A percentile compares a stretch with the other conserved stretches of the same genome.
Conservation (phyloP, 2,329 filamentous ascomycete genomes). For the Colletotrichum tanaceti region DNA sequence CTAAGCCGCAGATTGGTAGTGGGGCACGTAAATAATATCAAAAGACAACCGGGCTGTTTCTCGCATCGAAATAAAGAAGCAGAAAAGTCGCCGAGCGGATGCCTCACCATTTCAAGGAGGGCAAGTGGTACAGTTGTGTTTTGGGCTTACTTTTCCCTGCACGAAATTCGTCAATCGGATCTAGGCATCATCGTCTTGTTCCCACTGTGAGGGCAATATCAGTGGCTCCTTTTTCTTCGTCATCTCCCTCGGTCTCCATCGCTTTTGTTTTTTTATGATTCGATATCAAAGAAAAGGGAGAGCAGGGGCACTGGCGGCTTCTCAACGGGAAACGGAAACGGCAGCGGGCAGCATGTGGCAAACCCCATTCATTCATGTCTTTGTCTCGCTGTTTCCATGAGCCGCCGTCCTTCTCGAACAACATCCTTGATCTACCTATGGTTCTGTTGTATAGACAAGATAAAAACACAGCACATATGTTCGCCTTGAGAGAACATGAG, state of each 20-base stretch:
- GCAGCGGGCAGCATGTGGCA: slow-evolving; percentile 30
- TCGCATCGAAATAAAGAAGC: neutral
- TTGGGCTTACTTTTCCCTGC: slow-evolving; percentile 15
- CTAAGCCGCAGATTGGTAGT: slow-evolving; percentile 1
- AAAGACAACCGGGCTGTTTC: slow-evolving; percentile 7
- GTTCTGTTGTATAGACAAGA: slow-evolving; percentile 17
- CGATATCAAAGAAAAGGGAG: slow-evolving; percentile 16
- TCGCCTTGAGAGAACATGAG: neutral
- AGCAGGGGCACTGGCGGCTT: neutral
- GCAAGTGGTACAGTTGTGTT: slow-evolving; percentile 26
- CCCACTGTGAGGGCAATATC: slow-evolving; percentile 13
- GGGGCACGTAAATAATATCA: neutral
- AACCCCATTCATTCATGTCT: slow-evolving; percentile 20
- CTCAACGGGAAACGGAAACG: slow-evolving; percentile 30
- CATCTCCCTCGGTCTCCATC: slow-evolving; percentile 35
- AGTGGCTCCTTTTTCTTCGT: slow-evolving; percentile 13
- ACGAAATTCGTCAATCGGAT: slow-evolving; percentile 7
- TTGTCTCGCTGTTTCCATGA: slow-evolving; percentile 37
- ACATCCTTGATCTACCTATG: slow-evolving; percentile 26
- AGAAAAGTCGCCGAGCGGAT: slow-evolving; percentile 3
- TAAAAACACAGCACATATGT: slow-evolving; percentile 28
- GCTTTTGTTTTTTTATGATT: slow-evolving; percentile 14
- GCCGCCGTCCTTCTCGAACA: slow-evolving; percentile 7
- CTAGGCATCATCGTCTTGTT: slow-evolving; percentile 10
- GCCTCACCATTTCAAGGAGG: slow-evolving; percentile 9